These are phyloP conservation scores for Chrysoporthe austroafricana DNA, from an alignment of 2,329 filamentous ascomycete genomes.

Conservation along the genomic window DNA sequence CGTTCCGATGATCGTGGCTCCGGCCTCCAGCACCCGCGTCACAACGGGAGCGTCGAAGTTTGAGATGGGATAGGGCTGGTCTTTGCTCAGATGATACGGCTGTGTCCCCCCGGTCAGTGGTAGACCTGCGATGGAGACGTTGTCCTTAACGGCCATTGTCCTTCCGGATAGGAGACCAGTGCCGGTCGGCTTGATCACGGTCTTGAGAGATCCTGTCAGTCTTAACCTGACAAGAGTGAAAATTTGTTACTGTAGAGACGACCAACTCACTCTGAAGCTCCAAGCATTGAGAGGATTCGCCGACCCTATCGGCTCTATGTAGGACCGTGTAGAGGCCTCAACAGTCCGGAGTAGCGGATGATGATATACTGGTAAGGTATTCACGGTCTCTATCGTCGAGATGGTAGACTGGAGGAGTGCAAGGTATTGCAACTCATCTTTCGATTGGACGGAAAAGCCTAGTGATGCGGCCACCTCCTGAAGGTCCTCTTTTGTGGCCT, in stretches of 20 bases:
- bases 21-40: constrained; percentile 27
- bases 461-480: constrained; percentile 11
- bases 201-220: constrained; percentile 10
- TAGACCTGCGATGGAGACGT: constrained; percentile 30
- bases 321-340: constrained; percentile 5
- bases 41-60: constrained; percentile 30
- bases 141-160: constrained; percentile 31
- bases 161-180: constrained; percentile 26
- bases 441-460: constrained; percentile 22
- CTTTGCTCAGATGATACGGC: constrained; percentile 26
- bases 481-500: constrained; percentile 9
- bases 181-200: constrained; percentile 16
- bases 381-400: constrained; percentile 22
- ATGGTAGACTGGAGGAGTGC: constrained; percentile 18
- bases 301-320: constrained; percentile 10
- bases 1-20: constrained; percentile 28
- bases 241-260: neutral
- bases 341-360: constrained; percentile 14
- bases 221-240: neutral
- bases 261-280: constrained; percentile 22
- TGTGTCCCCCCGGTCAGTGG: constrained; percentile 30
- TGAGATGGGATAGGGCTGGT: constrained; percentile 27
- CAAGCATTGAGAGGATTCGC: constrained; percentile 26
- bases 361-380: constrained; percentile 18
- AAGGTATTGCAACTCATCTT: constrained; percentile 24